Evolutionary conservation across 164 flowering plant genomes (phyloP), one percentile per base, ranked within the genome.

Genomic region (Dillenia turbinata): DNA sequence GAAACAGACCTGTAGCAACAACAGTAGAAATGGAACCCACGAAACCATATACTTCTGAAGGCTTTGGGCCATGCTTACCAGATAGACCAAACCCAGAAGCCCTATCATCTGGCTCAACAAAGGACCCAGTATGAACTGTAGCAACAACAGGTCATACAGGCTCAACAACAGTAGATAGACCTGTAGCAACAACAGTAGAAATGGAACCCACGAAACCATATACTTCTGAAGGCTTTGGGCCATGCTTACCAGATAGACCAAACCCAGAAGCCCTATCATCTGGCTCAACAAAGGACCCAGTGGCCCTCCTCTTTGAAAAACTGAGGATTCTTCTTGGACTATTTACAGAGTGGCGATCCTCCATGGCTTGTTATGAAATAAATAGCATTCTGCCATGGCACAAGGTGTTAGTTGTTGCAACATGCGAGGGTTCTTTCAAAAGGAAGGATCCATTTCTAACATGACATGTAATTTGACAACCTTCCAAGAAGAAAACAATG

Each of bases 171-270:
- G n/a, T n/a, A n/a, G n/a, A n/a, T n/a, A 45, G 12, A 88, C 98
- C 93, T 76, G 96, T 82, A 47, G 92, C 81, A 26, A 82, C 86
- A 66, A 85, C 76, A 13, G 96, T 90, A 16, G 96, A 68, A 49
- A 93, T 90, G 62, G 92, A 84, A 1, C 95, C 98, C 5, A 90
- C 91, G 68, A 93, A 93, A 1, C 98, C 98, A 74, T 90, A 93
- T 65, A 90, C 92, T 75, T 93, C 97, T 3, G 87, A 78, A 64
- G 87, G 77, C 52, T 90, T 90, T 14, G 87, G 89, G 49, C 97
- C 96, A 62, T 78, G 87, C 44, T 79, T 86, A 43, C 79, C 83
- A 56, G 92, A 83, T 19, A 81, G 60, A 12, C 83, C 76, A 62
- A 83, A 71, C 12, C 81, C 81, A 64, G 83, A 75, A 44, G 66